Evolutionary conservation across 1,284 basidiomycete genomes (phyloP), one percentile per base, ranked within the genome.

Genomic region (Apiotrichum gracile): DNA sequence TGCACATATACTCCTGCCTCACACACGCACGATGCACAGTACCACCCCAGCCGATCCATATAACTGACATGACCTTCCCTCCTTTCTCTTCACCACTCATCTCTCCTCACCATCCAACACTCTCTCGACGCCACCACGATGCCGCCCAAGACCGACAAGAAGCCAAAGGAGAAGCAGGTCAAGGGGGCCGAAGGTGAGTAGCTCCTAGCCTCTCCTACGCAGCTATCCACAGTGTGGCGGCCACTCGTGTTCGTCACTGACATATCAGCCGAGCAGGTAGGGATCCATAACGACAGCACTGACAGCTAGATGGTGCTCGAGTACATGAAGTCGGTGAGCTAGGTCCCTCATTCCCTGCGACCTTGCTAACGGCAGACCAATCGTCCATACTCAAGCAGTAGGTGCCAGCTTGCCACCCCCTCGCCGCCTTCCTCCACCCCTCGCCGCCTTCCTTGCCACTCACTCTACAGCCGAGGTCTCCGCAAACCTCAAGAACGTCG

Each of bases 401-500:
- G 52, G 71, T 64, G 10, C 14, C 7, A 33, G 13, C 21, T 13
- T 33, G 22, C 16, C 25, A 25, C 13, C 17, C 22, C 38, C 21
- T n/a, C 29, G 14, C 35, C n/a, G 22, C 22, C 24, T 21, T 34
- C 41, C 31, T 29, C 38, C 25, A 5, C 13, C 13, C 7, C 19
- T 21, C 19, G 17, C 33, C 25, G n/a, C 41, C 9, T 3, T 35
- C 38, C 48, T 46, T 42, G 50, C 37, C 47, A 34, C 24, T 44
- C 38, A 48, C 33, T 26, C 34, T 47, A 6, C 83, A 61, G 90
- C 89, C 34, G 89, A 92, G 68, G 85, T 93, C 3, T 80, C 87
- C 16, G 86, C 88, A 17, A 93, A 94, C 71, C 77, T 93, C 38
- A 91, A 91, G 70, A 86, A 87, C 49, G 83, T 84, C 12, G 84